Evolutionary conservation across 768 basidiomycete genomes (phyloP).

Genomic region (Leccinum imitatum): DNA sequence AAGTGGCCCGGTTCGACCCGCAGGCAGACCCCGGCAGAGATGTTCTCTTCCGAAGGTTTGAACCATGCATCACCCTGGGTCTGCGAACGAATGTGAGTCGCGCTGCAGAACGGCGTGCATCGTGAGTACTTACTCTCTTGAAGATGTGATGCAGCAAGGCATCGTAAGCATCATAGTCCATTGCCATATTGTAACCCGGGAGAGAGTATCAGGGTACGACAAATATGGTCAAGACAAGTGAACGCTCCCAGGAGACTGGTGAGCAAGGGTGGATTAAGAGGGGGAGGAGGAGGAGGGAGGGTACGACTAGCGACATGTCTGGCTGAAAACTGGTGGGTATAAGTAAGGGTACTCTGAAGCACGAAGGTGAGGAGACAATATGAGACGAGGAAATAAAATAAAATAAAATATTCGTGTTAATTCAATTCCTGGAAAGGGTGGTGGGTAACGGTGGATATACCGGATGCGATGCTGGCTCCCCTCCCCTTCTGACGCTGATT

Average conservation of each 20-base stretch:
- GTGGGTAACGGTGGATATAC: not conserved
- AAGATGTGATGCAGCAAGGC: slow-evolving; percentile 80
- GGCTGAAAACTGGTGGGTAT: slow-evolving; percentile 6
- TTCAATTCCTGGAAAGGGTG: slow-evolving; percentile 10
- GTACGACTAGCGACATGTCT: not conserved
- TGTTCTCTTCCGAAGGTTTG: slow-evolving; percentile 80
- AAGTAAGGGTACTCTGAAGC: slow-evolving; percentile 18
- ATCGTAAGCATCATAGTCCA: slow-evolving; percentile 74
- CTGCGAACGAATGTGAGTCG: slow-evolving; percentile 34
- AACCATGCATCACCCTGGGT: slow-evolving; percentile 86
- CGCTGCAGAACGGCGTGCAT: not conserved
- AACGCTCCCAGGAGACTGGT: slow-evolving; percentile 1
- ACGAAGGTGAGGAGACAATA: not conserved
- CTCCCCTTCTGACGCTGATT: slow-evolving; percentile 22
- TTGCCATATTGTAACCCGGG: slow-evolving; percentile 22
- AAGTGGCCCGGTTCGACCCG: slow-evolving; percentile 67
- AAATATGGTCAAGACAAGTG: not conserved
- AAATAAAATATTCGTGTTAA: not conserved
- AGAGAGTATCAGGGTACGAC: not conserved
- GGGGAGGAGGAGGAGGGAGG: slow-evolving; percentile 2
- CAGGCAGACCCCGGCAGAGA: slow-evolving; percentile 76
- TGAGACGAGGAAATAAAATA: not conserved
- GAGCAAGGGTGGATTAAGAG: not conserved
- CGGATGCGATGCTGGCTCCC: slow-evolving; percentile 3
- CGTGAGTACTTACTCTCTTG: slow-evolving; percentile 52